phyloP scores from a whole-genome alignment of 129 eudicot species.

The Chrysanthemum lavandulifolium region DNA sequence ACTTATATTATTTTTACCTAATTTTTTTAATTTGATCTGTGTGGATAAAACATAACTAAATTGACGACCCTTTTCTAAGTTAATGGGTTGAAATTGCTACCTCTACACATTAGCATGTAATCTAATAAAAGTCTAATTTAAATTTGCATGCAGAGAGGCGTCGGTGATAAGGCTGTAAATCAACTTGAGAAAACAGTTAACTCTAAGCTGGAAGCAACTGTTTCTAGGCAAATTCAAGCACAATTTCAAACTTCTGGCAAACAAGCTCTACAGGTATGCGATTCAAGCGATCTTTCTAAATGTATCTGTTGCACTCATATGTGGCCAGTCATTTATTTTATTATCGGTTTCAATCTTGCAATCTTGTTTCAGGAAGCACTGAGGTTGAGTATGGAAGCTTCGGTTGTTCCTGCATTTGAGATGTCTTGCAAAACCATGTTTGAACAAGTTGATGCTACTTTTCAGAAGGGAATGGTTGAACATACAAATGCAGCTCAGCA shows the following conservation, averaged over 20 bases:
- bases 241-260: constrained; percentile 97
- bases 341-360: not conserved
- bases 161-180: constrained; percentile 84
- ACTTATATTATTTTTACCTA: not conserved
- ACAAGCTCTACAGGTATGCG: constrained; percentile 86
- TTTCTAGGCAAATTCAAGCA: constrained; percentile 81
- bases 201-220: constrained; percentile 77
- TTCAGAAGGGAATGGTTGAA: constrained; percentile 85
- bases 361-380: constrained; percentile 65
- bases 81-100: not conserved
- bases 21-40: not conserved
- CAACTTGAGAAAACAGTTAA: constrained; percentile 80
- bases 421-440: constrained; percentile 85
- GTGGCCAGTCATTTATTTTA: not conserved
- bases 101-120: not conserved
- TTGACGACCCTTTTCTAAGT: not conserved
- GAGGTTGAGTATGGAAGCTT: constrained; percentile 71
- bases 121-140: constrained; percentile 13
- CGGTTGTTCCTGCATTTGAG: constrained; percentile 84
- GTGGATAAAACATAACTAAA: not conserved
- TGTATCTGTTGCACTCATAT: not conserved
- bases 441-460: constrained; percentile 82
- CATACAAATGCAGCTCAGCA: constrained; percentile 60
- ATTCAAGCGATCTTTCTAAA: not conserved
- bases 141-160: constrained; percentile 66